A percentile compares a stretch with the other conserved stretches of the same genome.
These are phyloP conservation scores for Pittosporum tobira DNA, from an alignment of 129 eudicot species.

Conservation along the genomic window DNA sequence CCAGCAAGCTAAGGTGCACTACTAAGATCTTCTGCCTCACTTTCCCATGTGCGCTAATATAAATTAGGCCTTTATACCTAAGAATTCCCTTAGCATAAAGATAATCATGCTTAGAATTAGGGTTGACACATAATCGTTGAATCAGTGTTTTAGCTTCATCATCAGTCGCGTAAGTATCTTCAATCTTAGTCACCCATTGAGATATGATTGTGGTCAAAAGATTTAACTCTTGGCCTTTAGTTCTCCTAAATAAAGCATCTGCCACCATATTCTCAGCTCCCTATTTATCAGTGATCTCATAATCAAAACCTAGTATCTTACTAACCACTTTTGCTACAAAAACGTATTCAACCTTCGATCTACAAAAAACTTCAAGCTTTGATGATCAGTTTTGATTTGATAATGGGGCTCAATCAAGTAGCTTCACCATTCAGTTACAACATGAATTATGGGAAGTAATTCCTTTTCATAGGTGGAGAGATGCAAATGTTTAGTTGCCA, in stretches of 20 bases:
- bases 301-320: background rate
- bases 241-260: background rate
- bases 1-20: no score
- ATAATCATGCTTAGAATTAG: no score
- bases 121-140: no score
- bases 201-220: no score
- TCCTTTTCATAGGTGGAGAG: background rate
- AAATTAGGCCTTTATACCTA: no score
- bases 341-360: background rate
- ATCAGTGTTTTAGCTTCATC: no score
- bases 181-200: no score
- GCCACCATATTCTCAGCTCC: background rate
- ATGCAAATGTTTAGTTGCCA: background rate
- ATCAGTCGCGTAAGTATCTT: no score
- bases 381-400: background rate
- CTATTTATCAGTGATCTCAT: background rate
- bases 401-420: background rate
- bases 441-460: background rate
- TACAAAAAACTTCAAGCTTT: background rate
- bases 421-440: background rate
- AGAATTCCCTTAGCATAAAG: no score
- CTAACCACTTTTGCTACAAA: background rate
- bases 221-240: no score
- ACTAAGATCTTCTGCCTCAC: no score
- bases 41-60: no score